A percentile compares a stretch with the other conserved stretches of the same genome.
These are phyloP conservation scores for Chaetothyriales sp. DNA, from an alignment of 2,329 filamentous ascomycete species.

Conservation along the genomic window DNA sequence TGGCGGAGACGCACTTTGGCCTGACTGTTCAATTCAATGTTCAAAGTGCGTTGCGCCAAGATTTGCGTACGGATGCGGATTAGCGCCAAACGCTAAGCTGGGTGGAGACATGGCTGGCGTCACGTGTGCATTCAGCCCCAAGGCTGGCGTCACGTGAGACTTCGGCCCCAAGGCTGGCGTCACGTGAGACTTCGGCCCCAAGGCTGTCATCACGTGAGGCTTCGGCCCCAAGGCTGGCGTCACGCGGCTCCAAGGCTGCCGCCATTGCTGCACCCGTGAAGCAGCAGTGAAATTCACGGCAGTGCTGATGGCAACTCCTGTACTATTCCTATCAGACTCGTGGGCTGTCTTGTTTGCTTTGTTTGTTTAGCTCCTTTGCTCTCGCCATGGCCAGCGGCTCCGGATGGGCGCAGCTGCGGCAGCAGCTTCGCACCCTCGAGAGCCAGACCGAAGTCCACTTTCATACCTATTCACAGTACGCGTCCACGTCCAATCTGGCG, in stretches of 20 bases:
- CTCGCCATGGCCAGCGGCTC: slow-evolving; percentile 34
- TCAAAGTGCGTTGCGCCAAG: neutral
- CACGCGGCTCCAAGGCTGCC: no score
- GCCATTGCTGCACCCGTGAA: neutral
- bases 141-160: neutral
- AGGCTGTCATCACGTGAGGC: neutral
- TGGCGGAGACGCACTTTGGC: neutral
- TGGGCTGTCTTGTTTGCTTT: neutral
- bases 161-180: neutral
- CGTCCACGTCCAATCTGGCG: slow-evolving; percentile 63
- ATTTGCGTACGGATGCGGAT: neutral
- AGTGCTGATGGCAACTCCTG: no score
- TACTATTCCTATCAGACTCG: neutral
- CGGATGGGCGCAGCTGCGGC: slow-evolving; percentile 86
- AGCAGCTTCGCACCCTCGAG: slow-evolving; percentile 79
- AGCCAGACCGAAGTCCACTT: slow-evolving; percentile 73
- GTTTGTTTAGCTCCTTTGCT: neutral
- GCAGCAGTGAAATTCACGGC: neutral
- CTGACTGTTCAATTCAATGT: slow-evolving; percentile 1
- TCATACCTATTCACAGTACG: slow-evolving; percentile 75
- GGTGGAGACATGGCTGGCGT: neutral
- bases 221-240: neutral
- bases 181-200: neutral
- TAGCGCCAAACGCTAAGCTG: neutral
- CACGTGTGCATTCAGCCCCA: neutral